These are phyloP conservation scores for Colletotrichum sp. DNA, from an alignment of 2,329 filamentous ascomycete genomes.

Conservation along the genomic window DNA sequence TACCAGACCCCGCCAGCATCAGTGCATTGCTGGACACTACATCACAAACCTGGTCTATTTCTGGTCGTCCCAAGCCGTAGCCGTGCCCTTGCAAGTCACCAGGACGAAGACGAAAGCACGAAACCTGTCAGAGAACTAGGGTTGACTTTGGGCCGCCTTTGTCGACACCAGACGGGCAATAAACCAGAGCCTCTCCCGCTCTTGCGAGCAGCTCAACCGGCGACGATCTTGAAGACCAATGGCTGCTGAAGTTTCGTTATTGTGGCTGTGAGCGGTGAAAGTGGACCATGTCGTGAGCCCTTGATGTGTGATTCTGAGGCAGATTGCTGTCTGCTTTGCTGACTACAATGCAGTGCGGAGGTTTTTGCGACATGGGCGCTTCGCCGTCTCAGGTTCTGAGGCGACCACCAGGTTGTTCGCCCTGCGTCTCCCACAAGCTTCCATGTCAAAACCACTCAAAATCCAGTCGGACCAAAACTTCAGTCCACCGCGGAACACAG, in stretches of 20 bases:
- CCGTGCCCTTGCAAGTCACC: background rate
- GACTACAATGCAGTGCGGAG: background rate
- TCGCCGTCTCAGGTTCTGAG: conserved; percentile 18
- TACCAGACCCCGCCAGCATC: background rate
- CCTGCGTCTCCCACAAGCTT: background rate
- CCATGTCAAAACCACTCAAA: background rate
- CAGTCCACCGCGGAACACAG: background rate
- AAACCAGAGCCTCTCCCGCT: background rate
- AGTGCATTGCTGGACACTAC: background rate
- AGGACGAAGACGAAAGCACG: conserved; percentile 41
- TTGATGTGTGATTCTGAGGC: conserved; percentile 2
- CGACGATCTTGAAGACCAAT: background rate
- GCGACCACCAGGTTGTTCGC: conserved; percentile 10
- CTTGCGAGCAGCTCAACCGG: background rate
- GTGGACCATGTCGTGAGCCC: background rate
- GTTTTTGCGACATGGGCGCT: conserved; percentile 7
- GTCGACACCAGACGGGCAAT: background rate
- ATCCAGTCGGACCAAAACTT: background rate
- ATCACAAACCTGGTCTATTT: conserved; percentile 1
- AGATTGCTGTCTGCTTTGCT: background rate
- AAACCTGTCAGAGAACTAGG: conserved; percentile 70
- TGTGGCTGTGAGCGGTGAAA: background rate
- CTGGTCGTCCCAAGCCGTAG: background rate
- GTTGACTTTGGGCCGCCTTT: conserved; percentile 66
- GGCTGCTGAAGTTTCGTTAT: background rate